These are phyloP conservation scores for Diaporthe citriasiana DNA, from an alignment of 2,329 filamentous ascomycete species.

Conservation along the genomic window DNA sequence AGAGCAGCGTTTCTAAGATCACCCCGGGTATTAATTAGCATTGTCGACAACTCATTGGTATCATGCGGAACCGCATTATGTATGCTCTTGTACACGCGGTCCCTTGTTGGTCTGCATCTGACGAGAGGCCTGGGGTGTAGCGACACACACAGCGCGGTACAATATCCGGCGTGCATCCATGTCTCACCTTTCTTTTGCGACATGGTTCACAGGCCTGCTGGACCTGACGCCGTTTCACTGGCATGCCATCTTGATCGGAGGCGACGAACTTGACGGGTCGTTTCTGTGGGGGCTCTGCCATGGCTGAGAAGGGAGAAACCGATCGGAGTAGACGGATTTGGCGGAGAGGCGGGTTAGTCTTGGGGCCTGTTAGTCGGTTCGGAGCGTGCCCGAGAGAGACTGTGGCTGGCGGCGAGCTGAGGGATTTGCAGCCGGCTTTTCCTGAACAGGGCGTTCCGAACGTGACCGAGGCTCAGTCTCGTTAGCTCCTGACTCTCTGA, in stretches of 20 bases:
- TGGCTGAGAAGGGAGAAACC: slow-evolving; percentile 20
- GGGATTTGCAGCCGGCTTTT: slow-evolving; percentile 14
- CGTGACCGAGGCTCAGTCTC: neutral
- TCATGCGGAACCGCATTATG: neutral
- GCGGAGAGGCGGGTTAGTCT: slow-evolving; percentile 5
- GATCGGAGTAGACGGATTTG: slow-evolving; percentile 23
- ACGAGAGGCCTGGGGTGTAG: neutral
- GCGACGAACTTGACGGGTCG: slow-evolving; percentile 68
- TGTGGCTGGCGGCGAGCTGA: neutral
- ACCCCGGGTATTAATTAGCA: neutral
- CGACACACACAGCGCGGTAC: neutral
- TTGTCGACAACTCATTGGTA: neutral
- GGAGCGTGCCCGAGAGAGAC: slow-evolving; percentile 17
- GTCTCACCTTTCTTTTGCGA: slow-evolving; percentile 66
- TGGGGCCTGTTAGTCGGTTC: neutral
- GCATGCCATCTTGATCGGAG: slow-evolving; percentile 66
- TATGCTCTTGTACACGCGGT: neutral
- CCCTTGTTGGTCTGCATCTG: slow-evolving; percentile 39
- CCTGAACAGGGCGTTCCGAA: slow-evolving; percentile 19
- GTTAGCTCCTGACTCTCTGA: neutral
- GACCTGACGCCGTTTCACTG: slow-evolving; percentile 72
- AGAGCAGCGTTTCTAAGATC: slow-evolving; percentile 45
- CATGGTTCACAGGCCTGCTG: slow-evolving; percentile 70
- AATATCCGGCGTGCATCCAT: neutral
- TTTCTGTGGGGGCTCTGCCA: slow-evolving; percentile 35